Evolutionary conservation across 805 yeast genomes (phyloP).

Genomic region (Nakazawaea holstii): DNA sequence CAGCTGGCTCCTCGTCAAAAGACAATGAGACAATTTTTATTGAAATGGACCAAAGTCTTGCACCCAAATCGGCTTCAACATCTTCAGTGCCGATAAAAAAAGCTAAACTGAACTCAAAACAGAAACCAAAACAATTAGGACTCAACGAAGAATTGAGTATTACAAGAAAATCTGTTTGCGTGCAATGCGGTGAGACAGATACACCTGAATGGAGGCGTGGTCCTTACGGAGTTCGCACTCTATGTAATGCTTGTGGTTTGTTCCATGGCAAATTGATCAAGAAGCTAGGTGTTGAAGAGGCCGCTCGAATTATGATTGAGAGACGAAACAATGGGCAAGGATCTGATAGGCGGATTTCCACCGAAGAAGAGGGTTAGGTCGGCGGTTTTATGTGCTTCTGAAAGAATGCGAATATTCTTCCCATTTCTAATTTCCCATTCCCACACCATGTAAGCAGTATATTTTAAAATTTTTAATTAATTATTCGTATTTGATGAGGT

Average conservation of each 20-base stretch:
- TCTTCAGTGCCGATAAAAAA: background rate
- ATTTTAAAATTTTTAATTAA: no score
- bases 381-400: background rate
- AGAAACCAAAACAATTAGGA: slow-evolving; percentile 5
- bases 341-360: slow-evolving; percentile 22
- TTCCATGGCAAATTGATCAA: slow-evolving; percentile 59
- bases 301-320: slow-evolving; percentile 29
- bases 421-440: background rate
- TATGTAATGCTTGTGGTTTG: slow-evolving; percentile 92
- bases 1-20: no score
- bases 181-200: slow-evolving; percentile 66
- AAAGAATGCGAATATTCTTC: no score
- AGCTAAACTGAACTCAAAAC: background rate
- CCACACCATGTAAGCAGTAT: background rate
- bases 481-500: background rate
- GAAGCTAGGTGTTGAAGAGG: slow-evolving; percentile 37
- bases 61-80: background rate
- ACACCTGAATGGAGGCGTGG: slow-evolving; percentile 96
- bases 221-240: slow-evolving; percentile 73
- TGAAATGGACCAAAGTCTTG: background rate
- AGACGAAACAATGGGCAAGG: slow-evolving; percentile 24
- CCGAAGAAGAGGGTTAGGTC: background rate
- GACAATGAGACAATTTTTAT: background rate
- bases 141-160: slow-evolving; percentile 30
- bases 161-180: slow-evolving; percentile 33